phyloP scores from a whole-genome alignment of 2,329 filamentous ascomycete genomes.

The Calonectria multiphialidica region DNA sequence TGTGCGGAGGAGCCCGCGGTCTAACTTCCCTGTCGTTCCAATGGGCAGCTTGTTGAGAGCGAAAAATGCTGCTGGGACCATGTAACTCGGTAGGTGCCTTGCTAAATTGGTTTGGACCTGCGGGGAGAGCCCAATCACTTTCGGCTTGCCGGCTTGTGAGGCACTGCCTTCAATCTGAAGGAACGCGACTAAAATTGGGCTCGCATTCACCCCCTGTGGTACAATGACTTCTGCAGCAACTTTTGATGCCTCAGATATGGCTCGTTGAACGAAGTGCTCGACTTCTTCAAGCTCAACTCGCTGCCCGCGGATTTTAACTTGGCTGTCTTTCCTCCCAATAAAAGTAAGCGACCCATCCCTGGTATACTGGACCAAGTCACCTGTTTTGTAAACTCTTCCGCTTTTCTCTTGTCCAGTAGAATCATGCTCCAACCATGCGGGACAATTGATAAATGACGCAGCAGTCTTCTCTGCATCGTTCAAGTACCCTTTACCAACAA shows the following conservation, averaged over 20 bases:
- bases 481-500: conserved; percentile 62
- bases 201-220: neutral
- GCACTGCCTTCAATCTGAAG: neutral
- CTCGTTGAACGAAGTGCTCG: neutral
- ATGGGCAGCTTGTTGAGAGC: conserved; percentile 24
- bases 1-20: conserved; percentile 14
- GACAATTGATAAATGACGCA: conserved; percentile 47
- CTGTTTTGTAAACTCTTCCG: conserved; percentile 56
- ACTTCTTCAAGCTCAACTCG: conserved; percentile 28
- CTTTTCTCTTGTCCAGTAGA: neutral
- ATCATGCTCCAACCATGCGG: conserved; percentile 48
- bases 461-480: conserved; percentile 50
- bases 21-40: conserved; percentile 29
- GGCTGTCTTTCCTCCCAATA: conserved; percentile 19
- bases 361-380: conserved; percentile 58
- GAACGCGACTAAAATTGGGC: neutral
- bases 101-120: conserved; percentile 2
- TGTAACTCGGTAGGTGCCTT: conserved; percentile 30
- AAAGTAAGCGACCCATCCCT: conserved; percentile 55
- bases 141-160: neutral
- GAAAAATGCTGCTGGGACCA: conserved; percentile 34
- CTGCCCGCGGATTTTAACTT: conserved; percentile 30
- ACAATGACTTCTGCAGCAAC: conserved; percentile 2
- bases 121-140: neutral
- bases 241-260: neutral